A percentile compares a stretch with the other conserved stretches of the same genome.
These are phyloP conservation scores for Termitomyces sp. DNA, from an alignment of 768 basidiomycete species.

Conservation along the genomic window DNA sequence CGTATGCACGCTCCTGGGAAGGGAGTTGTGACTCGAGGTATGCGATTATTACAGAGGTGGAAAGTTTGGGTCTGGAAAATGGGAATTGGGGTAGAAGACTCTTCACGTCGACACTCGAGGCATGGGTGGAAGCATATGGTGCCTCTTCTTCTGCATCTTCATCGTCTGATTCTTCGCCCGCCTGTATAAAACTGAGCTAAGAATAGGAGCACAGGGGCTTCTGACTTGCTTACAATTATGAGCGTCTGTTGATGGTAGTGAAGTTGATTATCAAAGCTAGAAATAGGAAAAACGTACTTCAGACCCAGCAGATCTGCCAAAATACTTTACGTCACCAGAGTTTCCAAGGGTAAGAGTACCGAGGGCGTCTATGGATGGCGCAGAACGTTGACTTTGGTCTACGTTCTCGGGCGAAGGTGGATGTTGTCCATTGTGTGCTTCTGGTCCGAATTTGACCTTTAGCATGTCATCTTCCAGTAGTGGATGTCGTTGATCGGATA, in stretches of 20 bases:
- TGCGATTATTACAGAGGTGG: constrained; percentile 24
- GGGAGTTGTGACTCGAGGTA: constrained; percentile 40
- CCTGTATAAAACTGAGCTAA: constrained; percentile 14
- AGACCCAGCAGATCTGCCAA: constrained; percentile 61
- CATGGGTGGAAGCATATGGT: not conserved
- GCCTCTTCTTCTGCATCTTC: constrained; percentile 19
- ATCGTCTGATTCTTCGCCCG: constrained; percentile 23
- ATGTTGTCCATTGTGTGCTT: constrained; percentile 25
- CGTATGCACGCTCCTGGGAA: constrained; percentile 32
- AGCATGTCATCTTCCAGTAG: constrained; percentile 50
- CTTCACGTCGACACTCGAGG: constrained; percentile 26
- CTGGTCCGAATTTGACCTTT: constrained; percentile 52
- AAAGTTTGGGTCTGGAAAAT: constrained; percentile 28
- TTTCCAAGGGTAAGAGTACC: constrained; percentile 60
- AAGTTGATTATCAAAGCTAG: not conserved
- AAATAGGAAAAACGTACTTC: constrained; percentile 32
- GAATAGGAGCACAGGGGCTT: not conserved
- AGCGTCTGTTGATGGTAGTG: constrained; percentile 26
- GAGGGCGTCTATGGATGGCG: constrained; percentile 46
- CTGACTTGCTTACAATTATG: constrained; percentile 28
- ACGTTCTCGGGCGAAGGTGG: constrained; percentile 15
- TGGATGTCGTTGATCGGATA: constrained; percentile 56
- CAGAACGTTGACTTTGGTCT: constrained; percentile 30
- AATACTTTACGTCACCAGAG: constrained; percentile 58
- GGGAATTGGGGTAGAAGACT: constrained; percentile 37